phyloP scores from a whole-genome alignment of 139 green algal genomes.

The Closterium sp. region DNA sequence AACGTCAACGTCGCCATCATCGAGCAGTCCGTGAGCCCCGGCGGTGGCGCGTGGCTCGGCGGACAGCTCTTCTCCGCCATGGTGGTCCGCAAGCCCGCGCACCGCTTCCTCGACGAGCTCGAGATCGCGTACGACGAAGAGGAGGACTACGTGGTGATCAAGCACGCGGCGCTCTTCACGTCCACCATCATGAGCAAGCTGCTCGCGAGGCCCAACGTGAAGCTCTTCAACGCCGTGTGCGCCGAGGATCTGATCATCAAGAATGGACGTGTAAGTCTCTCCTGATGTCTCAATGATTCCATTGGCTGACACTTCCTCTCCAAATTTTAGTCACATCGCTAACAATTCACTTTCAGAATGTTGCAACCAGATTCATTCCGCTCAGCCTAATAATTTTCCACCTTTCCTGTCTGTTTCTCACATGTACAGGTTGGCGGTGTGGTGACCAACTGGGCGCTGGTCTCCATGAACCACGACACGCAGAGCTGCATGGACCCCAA shows the following conservation, averaged over 20 bases:
- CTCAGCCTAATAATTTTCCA: no score
- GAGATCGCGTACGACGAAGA: constrained; percentile 82
- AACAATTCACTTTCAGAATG: no score
- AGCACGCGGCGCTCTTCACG: constrained; percentile 93
- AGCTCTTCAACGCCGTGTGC: constrained; percentile 96
- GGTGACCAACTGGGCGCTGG: no score
- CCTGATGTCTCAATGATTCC: no score
- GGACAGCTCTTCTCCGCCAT: constrained; percentile 95
- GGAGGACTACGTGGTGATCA: constrained; percentile 93
- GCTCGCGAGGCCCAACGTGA: constrained; percentile 83
- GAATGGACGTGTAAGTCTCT: constrained; percentile 19
- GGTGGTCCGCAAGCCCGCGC: constrained; percentile 91
- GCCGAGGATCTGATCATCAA: constrained; percentile 69
- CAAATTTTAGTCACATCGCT: no score
- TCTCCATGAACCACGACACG: constrained; percentile 92
- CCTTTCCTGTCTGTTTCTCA: no score
- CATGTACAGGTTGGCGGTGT: no score
- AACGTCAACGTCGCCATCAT: constrained; percentile 91
- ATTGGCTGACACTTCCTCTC: no score
- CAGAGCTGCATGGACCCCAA: constrained; percentile 89
- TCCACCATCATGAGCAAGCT: constrained; percentile 92
- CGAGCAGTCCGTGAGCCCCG: constrained; percentile 64
- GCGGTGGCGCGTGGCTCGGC: constrained; percentile 88
- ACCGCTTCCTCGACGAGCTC: constrained; percentile 86
- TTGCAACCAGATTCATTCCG: no score